Evolutionary conservation across 768 basidiomycete species (phyloP).

Genomic region (Pulveroboletus sp.): DNA sequence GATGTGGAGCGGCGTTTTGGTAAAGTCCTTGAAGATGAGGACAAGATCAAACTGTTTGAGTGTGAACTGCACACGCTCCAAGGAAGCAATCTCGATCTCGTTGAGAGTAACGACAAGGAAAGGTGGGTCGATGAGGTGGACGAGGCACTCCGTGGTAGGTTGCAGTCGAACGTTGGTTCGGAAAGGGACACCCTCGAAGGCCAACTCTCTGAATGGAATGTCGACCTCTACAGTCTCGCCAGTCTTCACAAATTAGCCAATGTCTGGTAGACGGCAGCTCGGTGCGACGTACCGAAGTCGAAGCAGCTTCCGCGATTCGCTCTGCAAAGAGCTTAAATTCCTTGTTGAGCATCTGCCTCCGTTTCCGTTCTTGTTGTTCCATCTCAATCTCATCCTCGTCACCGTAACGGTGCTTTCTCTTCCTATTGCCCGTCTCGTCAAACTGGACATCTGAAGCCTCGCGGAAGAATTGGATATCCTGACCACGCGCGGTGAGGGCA

Average conservation of each 20-base stretch:
- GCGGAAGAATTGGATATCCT: slow-evolving; percentile 98
- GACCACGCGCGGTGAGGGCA: slow-evolving; percentile 3
- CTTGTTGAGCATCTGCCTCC: slow-evolving; percentile 85
- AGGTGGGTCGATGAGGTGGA: slow-evolving; percentile 92
- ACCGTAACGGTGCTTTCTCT: slow-evolving; percentile 93
- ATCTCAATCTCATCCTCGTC: slow-evolving; percentile 99
- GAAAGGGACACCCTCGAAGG: slow-evolving; percentile 96
- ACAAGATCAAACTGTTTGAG: slow-evolving; percentile 97
- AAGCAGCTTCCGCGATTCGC: slow-evolving; percentile 83
- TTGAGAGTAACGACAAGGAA: slow-evolving; percentile 93
- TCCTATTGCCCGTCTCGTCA: slow-evolving; percentile 98
- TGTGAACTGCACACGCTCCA: slow-evolving; percentile 96
- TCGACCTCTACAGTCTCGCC: slow-evolving; percentile 91
- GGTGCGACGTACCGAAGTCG: slow-evolving; percentile 57
- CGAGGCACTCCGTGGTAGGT: slow-evolving; percentile 95
- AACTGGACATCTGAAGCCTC: slow-evolving; percentile 98
- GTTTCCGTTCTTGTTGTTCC: slow-evolving; percentile 94
- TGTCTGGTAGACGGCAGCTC: neutral
- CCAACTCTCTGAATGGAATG: slow-evolving; percentile 94
- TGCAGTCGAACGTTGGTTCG: slow-evolving; percentile 92
- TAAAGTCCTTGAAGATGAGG: slow-evolving; percentile 96
- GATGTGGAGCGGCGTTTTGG: slow-evolving; percentile 88
- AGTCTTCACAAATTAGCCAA: slow-evolving; percentile 31
- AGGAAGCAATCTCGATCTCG: slow-evolving; percentile 94
- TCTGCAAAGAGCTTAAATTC: slow-evolving; percentile 94